phyloP scores from a whole-genome alignment of 345 rosid species.

The Clausena lansium region DNA sequence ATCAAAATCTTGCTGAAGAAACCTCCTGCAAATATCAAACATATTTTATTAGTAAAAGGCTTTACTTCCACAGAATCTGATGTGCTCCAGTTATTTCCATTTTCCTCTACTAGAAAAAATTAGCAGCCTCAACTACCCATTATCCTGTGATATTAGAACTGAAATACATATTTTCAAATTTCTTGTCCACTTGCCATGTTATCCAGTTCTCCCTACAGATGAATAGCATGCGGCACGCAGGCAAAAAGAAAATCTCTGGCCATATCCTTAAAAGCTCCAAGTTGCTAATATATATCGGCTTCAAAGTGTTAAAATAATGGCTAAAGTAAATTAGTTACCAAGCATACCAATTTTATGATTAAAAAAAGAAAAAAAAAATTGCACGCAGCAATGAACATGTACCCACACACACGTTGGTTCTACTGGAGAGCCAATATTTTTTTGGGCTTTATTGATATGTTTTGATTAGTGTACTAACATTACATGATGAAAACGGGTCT shows the following conservation, averaged over 20 bases:
- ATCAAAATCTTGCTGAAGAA: conserved; percentile 92
- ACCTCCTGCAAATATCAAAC: conserved; percentile 59
- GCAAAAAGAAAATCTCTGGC: neutral
- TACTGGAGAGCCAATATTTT: neutral
- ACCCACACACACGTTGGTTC: neutral
- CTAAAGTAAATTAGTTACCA: neutral
- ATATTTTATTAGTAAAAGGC: neutral
- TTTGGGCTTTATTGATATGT: neutral
- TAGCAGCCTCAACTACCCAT: neutral
- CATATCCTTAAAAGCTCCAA: neutral
- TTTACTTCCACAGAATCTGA: neutral
- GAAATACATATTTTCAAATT: neutral
- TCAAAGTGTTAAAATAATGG: neutral
- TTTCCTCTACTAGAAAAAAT: neutral
- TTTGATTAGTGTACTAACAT: neutral
- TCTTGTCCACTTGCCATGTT: neutral
- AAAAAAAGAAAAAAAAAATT: too few species aligned
- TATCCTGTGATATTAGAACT: neutral
- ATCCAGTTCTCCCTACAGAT: neutral
- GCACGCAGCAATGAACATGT: neutral
- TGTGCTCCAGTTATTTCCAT: neutral
- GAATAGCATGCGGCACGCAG: conserved; percentile 2
- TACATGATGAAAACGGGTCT: neutral
- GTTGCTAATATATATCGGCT: neutral
- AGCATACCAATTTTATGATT: neutral